Base-by-base conservation (phyloP, 169 alveolate genomes). In the Plasmodium sp. region DNA sequence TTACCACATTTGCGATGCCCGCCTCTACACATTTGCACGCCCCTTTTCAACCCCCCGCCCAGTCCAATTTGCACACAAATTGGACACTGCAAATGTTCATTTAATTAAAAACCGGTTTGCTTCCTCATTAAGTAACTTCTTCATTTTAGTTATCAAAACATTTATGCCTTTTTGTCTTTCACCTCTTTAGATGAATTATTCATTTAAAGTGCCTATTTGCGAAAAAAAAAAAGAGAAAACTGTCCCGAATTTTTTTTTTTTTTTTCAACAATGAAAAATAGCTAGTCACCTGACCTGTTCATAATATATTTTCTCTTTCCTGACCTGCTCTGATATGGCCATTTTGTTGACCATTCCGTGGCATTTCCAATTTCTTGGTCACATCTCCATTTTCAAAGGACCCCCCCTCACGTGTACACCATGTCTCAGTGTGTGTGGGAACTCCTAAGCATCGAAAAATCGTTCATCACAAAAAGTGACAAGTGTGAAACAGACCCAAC, bases 391-490 rank as follows among this genome's bases (percentile, higher is more conserved):
- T 67, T 27, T 3, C 39, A 67, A 22, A 51, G 77, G 14, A 67
- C 18, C 77, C 39, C n/a, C 39, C 12, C 14, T 67, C 77, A 67
- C 39, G 39, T 67, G 51, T 45, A 4, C 18, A 84, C n/a, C n/a
- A 85, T 85, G 93, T 74, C 85, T 85, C 93, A 85, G 36, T 85
- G 93, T 85, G 93, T 85, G 48, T 85, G 93, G 93, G 93, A 85
- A 85, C 71, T 85, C 51, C 31, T 85, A 54, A 75, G 93, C 56
- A 77, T 85, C 14, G 93, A 85, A 36, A 85, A 77, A 39, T 85
- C 93, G 56, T 85, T 85, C 54, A 75, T 36, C 56, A 85, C 56
- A 27, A 43, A 74, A 75, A 12, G 74, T 33, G 85, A 85, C 41
- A 75, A 48, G 41, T 39, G 22, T 43, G 81, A 77, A 48, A 75